Evolutionary conservation across 805 yeast genomes (phyloP), one percentile per base, ranked within the genome.

Genomic region (Starmerella davenportii): DNA sequence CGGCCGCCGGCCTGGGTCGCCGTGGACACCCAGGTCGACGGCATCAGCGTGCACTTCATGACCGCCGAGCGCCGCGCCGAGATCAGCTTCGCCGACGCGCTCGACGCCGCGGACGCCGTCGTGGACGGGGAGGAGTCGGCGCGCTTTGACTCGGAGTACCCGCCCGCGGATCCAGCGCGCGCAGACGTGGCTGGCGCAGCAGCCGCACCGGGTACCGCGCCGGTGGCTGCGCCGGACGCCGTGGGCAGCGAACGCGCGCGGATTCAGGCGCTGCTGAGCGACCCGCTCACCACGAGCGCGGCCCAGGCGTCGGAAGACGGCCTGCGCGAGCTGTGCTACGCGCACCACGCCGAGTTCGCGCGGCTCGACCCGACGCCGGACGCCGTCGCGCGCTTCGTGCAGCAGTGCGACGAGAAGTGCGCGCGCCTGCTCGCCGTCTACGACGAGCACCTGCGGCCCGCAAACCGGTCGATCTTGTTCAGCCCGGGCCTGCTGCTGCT

Each of bases 1-100:
- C 43, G 4, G 82, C 81, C 48, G 32, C 32, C 16, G 16, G 69
- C 79, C 20, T 85, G 96, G 96, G 72, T 80, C 18, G 72, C 80
- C 69, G 62, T 84, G 35, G 82, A 81, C 49, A 68, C 81, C 36
- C 62, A 65, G 21, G 57, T 69, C 2, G 77, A 75, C 43, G 71
- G 72, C 29, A 68, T 82, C 3, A 69, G 64, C 39, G 66, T 85
- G 24, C 93, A 85, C 56, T 57, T 85, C 15, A 58, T 85, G 50
- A 80, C 93, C 0, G 63, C 65, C 4, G 74, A 72, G 30, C 70
- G 87, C 55, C 64, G 95, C 42, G 53, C 56, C 15, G 74, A 70
- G 41, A 59, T 87, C 46, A 72, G 79, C 50, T 63, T 85, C 52
- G 94, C 82, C n/a, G 28, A n/a, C 5, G 14, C 15, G 18, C 17